These are phyloP conservation scores for Amanita rubescens DNA, from an alignment of 768 basidiomycete species.

Conservation along the genomic window DNA sequence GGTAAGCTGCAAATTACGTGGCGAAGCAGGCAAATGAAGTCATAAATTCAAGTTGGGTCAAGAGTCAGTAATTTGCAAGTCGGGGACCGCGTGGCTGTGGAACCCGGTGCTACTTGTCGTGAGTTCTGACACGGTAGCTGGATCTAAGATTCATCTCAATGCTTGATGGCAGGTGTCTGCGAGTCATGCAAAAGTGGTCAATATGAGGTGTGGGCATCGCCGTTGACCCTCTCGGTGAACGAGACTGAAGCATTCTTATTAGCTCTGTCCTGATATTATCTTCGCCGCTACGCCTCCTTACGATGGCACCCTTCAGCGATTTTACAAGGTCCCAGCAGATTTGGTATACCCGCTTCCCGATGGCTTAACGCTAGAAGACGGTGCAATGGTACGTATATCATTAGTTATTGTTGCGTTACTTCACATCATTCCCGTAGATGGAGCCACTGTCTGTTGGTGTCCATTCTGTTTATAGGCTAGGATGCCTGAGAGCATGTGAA, in stretches of 20 bases:
- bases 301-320: conserved; percentile 83
- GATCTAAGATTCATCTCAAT: background rate
- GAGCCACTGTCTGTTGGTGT: conserved; percentile 92
- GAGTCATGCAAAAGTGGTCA: conserved; percentile 77
- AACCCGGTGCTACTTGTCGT: conserved; percentile 85
- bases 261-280: conserved; percentile 81
- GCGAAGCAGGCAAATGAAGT: background rate
- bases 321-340: conserved; percentile 82
- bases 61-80: conserved; percentile 69
- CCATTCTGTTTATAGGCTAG: conserved; percentile 79
- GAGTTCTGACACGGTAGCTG: conserved; percentile 14
- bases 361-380: conserved; percentile 85
- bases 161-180: conserved; percentile 42
- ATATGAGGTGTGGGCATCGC: conserved; percentile 74
- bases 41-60: conserved; percentile 48
- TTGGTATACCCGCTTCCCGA: conserved; percentile 79
- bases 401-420: background rate
- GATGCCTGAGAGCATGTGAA: conserved; percentile 62
- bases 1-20: conserved; percentile 27
- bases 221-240: background rate
- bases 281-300: conserved; percentile 94
- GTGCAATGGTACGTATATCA: conserved; percentile 68
- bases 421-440: conserved; percentile 43
- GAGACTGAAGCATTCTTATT: background rate
- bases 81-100: conserved; percentile 87